Conservation (phyloP, 768 basidiomycete species). For the Boletus patriciae region DNA sequence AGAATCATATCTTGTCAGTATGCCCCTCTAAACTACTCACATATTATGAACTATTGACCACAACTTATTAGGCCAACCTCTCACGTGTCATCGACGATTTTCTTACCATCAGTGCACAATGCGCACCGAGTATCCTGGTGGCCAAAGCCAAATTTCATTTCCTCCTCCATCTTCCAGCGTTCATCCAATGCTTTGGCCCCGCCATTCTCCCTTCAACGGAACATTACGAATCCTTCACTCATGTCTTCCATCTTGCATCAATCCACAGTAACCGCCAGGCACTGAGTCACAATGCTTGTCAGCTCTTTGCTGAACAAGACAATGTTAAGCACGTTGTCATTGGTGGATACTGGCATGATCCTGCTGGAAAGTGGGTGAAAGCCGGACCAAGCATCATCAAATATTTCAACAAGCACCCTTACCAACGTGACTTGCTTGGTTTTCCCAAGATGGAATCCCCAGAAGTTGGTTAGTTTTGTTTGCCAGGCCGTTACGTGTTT, state of each 20-base stretch:
- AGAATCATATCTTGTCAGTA: conserved; percentile 35
- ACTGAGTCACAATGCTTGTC: not conserved
- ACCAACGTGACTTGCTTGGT: too few species aligned
- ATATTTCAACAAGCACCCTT: too few species aligned
- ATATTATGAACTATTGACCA: too few species aligned
- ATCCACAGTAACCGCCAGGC: not conserved
- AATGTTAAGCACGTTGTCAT: not conserved
- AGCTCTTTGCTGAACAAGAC: not conserved
- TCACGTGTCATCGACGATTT: not conserved
- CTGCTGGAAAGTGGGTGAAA: too few species aligned
- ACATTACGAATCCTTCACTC: conserved; percentile 26
- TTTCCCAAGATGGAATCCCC: too few species aligned
- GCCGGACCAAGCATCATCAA: too few species aligned
- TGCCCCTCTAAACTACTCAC: too few species aligned
- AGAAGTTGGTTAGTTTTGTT: too few species aligned
- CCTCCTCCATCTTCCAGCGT: conserved; percentile 26
- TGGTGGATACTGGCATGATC: too few species aligned
- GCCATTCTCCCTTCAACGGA: conserved; percentile 29
- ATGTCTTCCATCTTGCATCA: not conserved
- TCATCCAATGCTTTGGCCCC: conserved; percentile 31
- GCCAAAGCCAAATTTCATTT: conserved; percentile 21
- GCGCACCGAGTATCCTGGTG: not conserved
- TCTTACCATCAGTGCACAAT: not conserved
- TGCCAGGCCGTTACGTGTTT: too few species aligned
- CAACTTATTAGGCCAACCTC: not conserved